phyloP scores from a whole-genome alignment of 306 rosid genomes.

The Betula pendula region DNA sequence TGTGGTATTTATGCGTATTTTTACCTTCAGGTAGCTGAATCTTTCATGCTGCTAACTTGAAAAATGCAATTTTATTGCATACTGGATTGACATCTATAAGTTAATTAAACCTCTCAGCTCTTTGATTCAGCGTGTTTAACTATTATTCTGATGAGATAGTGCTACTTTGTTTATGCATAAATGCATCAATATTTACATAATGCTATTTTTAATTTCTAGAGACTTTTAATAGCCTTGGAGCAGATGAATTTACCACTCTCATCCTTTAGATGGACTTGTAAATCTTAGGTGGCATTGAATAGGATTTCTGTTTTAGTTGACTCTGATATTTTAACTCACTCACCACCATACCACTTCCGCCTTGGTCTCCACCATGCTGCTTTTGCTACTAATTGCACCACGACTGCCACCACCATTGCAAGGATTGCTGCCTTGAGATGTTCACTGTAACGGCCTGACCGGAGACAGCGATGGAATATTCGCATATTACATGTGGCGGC shows the following conservation, averaged over 20 bases:
- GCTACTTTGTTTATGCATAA: slow-evolving; percentile 1
- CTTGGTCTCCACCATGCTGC: slow-evolving; percentile 1
- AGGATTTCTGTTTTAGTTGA: not conserved
- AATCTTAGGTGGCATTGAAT: not conserved
- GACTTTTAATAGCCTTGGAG: not conserved
- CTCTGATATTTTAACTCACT: not conserved
- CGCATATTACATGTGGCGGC: too few species aligned
- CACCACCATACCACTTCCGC: not conserved
- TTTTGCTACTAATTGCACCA: not conserved
- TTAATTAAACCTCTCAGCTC: not conserved
- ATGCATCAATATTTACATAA: not conserved
- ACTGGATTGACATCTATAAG: slow-evolving; percentile 1
- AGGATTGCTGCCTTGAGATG: not conserved
- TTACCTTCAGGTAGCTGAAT: slow-evolving; percentile 62
- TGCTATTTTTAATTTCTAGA: not conserved
- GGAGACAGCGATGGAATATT: too few species aligned
- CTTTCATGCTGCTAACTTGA: slow-evolving; percentile 10
- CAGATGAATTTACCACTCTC: not conserved
- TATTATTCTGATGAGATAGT: slow-evolving; percentile 7
- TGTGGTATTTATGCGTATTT: slow-evolving; percentile 70
- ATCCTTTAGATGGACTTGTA: not conserved
- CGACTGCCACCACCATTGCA: not conserved
- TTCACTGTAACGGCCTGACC: not conserved
- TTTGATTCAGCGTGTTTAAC: slow-evolving; percentile 10
- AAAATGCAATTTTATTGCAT: slow-evolving; percentile 13